These are phyloP conservation scores for Naganishia friedmannii DNA, from an alignment of 768 basidiomycete genomes.

Conservation along the genomic window DNA sequence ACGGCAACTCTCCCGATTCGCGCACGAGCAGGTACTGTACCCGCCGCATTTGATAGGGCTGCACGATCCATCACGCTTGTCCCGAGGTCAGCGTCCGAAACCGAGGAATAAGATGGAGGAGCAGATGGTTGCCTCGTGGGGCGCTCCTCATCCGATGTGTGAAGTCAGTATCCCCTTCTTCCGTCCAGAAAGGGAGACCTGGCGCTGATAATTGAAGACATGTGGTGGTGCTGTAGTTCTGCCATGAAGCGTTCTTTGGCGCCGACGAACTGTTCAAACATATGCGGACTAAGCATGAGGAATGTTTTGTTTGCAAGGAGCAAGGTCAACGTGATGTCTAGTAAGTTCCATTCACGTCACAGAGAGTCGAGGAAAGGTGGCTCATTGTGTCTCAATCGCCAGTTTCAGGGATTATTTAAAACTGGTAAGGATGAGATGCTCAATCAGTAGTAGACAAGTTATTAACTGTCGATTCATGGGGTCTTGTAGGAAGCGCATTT, in stretches of 20 bases:
- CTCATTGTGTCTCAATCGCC: not conserved
- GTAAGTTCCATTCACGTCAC: slow-evolving; percentile 57
- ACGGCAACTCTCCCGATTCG: slow-evolving; percentile 84
- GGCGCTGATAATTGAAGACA: not conserved
- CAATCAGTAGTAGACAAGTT: slow-evolving; percentile 3
- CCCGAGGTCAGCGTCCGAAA: slow-evolving; percentile 44
- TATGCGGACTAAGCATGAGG: slow-evolving; percentile 89
- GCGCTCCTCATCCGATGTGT: slow-evolving; percentile 52
- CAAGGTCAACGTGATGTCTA: slow-evolving; percentile 77
- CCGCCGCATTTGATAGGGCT: slow-evolving; percentile 62
- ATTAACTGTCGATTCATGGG: slow-evolving; percentile 35
- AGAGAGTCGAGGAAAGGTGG: not conserved
- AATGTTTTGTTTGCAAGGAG: slow-evolving; percentile 90
- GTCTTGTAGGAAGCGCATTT: slow-evolving; percentile 22
- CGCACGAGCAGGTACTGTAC: slow-evolving; percentile 89
- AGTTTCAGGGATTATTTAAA: slow-evolving; percentile 79
- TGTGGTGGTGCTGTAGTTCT: slow-evolving; percentile 63
- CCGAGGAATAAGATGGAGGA: slow-evolving; percentile 43
- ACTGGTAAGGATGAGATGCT: slow-evolving; percentile 53
- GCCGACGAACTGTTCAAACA: slow-evolving; percentile 90
- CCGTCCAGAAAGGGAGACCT: too few relatives aligned
- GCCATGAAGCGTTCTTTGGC: slow-evolving; percentile 87
- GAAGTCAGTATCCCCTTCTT: slow-evolving; percentile 40
- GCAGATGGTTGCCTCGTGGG: slow-evolving; percentile 48
- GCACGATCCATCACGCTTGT: slow-evolving; percentile 71